Base-by-base conservation (phyloP, 768 basidiomycete genomes). In the Mycena metata region DNA sequence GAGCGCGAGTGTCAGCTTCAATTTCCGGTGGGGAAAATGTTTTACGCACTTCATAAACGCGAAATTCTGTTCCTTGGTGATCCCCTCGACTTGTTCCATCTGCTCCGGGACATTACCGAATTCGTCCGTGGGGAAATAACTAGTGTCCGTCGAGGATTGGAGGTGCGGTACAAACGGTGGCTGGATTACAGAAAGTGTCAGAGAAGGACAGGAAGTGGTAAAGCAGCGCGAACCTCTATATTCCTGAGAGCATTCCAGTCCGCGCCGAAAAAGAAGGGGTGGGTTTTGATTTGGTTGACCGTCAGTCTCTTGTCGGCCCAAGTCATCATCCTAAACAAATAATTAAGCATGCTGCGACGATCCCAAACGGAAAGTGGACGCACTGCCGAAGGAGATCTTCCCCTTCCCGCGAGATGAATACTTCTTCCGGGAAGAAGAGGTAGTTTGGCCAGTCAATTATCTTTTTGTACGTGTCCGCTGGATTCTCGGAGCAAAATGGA, bases 381-480 rank as follows among this genome's bases (percentile, higher is more conserved):
- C 65, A 96, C 96, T 91, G 84, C 73, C 91, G 85, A 75, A 99
- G 91, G 74, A 99, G 81, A 78, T 97, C 91, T 76, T 97, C 96
- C 0, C 94, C 93, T 81, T 98, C 97, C 55, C 89, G 86, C 63
- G 94, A 96, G 69, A 99, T 90, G 77, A 93, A 94, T 1, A 98
- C 93, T 75, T 99, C 96, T 73, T 98, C 95, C 0, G 97, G 97
- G 83, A 99, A 96, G 77, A 86, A 90, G 55, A 99, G 85, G 77
- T 96, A 96, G 69, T 89, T 89, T 47, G 89, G 88, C 97, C 97
- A 99, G 66, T 97, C 94, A 68, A 98, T 91, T 75, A 99, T 99
- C 83, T 99, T 99, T 77, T 96, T 92, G 84, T 99, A 99, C 19
- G 96, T 98, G 77, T 99, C 97, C 72, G 93, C 94, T 17, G 97